A percentile compares a stretch with the other conserved stretches of the same genome.
Conservation (phyloP, 306 rosid species). For the Datisca glomerata region DNA sequence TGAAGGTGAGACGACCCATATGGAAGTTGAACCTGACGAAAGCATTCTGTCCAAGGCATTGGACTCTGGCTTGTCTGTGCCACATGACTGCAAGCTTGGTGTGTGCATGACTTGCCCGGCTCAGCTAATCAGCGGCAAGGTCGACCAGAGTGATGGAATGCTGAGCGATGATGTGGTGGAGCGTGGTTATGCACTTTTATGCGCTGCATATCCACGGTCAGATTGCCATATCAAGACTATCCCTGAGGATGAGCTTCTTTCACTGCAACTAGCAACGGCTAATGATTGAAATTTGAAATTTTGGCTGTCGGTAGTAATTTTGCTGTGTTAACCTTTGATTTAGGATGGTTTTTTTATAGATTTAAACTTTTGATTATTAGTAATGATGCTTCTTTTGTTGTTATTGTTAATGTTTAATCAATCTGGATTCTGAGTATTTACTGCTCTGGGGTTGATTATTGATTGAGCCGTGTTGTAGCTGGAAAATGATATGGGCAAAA, state of each 20-base stretch:
- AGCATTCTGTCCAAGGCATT: conserved; percentile 51
- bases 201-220: conserved; percentile 63
- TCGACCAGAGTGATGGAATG: conserved; percentile 97
- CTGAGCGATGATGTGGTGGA: conserved; percentile 96
- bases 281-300: conserved; percentile 79
- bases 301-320: no score
- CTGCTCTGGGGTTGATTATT: no score
- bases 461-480: no score
- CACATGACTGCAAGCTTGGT: conserved; percentile 95
- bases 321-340: not conserved
- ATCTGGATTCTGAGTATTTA: no score
- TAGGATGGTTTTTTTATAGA: not conserved
- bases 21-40: conserved; percentile 47
- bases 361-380: not conserved
- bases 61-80: conserved; percentile 60
- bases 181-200: conserved; percentile 65
- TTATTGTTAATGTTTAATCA: no score
- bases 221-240: conserved; percentile 70
- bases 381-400: no score
- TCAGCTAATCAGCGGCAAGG: conserved; percentile 54
- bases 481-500: no score
- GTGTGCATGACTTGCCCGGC: conserved; percentile 99
- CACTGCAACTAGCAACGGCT: conserved; percentile 86
- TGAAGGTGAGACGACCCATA: conserved; percentile 41
- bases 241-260: conserved; percentile 76